A percentile compares a stretch with the other conserved stretches of the same genome.
Conservation (phyloP, 2,329 filamentous ascomycete species). For the Plectosphaerella sp. region DNA sequence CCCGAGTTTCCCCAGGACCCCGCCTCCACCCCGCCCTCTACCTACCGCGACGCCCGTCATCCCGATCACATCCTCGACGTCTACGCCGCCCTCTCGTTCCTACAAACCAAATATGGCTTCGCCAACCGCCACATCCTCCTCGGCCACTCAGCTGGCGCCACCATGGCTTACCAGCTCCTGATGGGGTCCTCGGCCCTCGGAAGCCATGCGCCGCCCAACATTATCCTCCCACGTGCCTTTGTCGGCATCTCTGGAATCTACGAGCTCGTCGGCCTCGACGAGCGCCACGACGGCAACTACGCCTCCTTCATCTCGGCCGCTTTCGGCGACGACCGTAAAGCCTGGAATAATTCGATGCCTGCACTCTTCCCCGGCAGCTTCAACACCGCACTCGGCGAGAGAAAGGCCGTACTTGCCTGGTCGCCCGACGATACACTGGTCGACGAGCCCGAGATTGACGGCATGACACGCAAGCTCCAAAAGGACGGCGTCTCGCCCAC, state of each 20-base stretch:
- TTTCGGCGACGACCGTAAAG: conserved; percentile 48
- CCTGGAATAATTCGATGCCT: conserved; percentile 55
- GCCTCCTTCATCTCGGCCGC: conserved; percentile 52
- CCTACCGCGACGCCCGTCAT: conserved; percentile 43
- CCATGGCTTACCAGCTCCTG: conserved; percentile 57
- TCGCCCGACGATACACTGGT: conserved; percentile 45
- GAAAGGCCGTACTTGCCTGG: conserved; percentile 35
- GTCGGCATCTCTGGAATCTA: conserved; percentile 64
- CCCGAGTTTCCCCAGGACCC: conserved; percentile 36
- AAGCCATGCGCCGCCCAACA: conserved; percentile 14
- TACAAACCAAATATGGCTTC: conserved; percentile 42
- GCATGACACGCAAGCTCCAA: conserved; percentile 45
- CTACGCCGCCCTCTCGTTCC: conserved; percentile 41
- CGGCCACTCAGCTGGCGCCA: conserved; percentile 62
- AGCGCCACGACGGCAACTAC: conserved; percentile 45
- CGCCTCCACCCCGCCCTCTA: conserved; percentile 8
- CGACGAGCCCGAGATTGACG: conserved; percentile 54
- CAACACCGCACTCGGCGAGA: conserved; percentile 28
- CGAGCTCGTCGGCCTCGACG: conserved; percentile 51
- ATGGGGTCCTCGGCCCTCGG: conserved; percentile 33
- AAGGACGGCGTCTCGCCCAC: conserved; percentile 28
- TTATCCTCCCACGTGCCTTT: conserved; percentile 45
- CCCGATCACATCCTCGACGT: conserved; percentile 58
- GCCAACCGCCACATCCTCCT: conserved; percentile 48
- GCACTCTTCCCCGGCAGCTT: conserved; percentile 37